Percentiles rank a stretch among this genome's conserved stretches.
phyloP scores from a whole-genome alignment of 2,329 filamentous ascomycete species.

The Mycocentrospora acerina region DNA sequence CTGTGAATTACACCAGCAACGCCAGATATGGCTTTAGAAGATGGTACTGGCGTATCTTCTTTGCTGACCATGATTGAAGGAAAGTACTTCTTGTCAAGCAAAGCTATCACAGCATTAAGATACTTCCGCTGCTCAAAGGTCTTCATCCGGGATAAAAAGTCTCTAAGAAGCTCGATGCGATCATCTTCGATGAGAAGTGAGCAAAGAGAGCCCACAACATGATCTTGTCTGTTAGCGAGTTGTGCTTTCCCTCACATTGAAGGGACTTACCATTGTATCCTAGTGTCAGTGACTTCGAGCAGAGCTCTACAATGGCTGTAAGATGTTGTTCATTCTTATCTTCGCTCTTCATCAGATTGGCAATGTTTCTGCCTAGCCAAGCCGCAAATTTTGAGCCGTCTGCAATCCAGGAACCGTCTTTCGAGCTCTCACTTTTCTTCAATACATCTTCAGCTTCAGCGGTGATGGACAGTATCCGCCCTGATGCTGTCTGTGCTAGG shows the following conservation, averaged over 20 bases:
- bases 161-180: constrained; percentile 23
- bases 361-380: constrained; percentile 72
- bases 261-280: constrained; percentile 63
- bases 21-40: constrained; percentile 24
- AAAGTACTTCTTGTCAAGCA: constrained; percentile 26
- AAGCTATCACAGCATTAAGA: constrained; percentile 36
- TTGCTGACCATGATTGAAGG: constrained; percentile 7
- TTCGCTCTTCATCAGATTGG: constrained; percentile 47
- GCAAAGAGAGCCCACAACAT: constrained; percentile 20
- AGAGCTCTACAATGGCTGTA: constrained; percentile 44
- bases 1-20: constrained; percentile 23
- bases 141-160: constrained; percentile 47
- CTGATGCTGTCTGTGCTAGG: constrained; percentile 59
- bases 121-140: constrained; percentile 52
- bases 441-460: constrained; percentile 61
- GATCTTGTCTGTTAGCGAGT: constrained; percentile 20
- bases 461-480: constrained; percentile 58
- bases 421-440: constrained; percentile 32
- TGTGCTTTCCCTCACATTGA: not conserved
- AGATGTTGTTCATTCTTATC: constrained; percentile 38
- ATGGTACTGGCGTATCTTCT: constrained; percentile 12
- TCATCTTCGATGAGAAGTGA: constrained; percentile 13
- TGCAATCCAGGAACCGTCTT: constrained; percentile 59
- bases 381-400: constrained; percentile 64
- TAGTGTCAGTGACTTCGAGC: constrained; percentile 64